Evolutionary conservation across 75 land plant genomes (phyloP).

Genomic region (Chamaecyparis obtusa): DNA sequence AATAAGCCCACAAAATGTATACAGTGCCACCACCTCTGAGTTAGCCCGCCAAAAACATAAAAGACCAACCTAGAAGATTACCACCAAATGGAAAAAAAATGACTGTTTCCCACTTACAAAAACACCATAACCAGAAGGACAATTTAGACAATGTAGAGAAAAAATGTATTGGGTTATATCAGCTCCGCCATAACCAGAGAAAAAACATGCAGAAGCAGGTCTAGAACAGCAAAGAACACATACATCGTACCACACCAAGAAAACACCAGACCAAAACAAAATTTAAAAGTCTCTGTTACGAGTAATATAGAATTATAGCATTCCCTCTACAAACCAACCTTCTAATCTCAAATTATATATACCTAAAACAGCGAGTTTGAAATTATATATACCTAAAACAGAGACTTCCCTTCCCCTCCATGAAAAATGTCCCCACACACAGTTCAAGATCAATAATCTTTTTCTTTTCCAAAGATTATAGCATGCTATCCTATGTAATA

Average conservation of each 20-base stretch:
- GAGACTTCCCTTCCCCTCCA: neutral
- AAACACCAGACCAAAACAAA: neutral
- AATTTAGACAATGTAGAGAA: neutral
- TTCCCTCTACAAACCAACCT: neutral
- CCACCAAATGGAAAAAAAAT: neutral
- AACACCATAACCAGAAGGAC: neutral
- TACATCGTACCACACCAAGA: neutral
- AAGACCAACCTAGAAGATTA: neutral
- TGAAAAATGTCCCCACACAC: neutral
- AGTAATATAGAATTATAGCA: neutral
- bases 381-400: too few relatives aligned
- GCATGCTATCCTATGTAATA: neutral
- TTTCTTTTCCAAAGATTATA: neutral
- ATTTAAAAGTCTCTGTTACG: neutral
- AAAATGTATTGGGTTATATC: neutral
- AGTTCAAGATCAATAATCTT: neutral
- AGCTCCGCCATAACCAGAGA: neutral
- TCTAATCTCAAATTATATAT: neutral
- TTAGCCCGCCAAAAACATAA: neutral
- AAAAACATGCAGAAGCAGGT: neutral
- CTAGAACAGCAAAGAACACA: neutral
- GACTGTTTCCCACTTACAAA: neutral
- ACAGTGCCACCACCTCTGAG: neutral
- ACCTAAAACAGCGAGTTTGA: neutral
- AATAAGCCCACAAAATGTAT: neutral